Evolutionary conservation across 2,329 filamentous ascomycete species (phyloP).

Genomic region (Fonsecaea pedrosoi): DNA sequence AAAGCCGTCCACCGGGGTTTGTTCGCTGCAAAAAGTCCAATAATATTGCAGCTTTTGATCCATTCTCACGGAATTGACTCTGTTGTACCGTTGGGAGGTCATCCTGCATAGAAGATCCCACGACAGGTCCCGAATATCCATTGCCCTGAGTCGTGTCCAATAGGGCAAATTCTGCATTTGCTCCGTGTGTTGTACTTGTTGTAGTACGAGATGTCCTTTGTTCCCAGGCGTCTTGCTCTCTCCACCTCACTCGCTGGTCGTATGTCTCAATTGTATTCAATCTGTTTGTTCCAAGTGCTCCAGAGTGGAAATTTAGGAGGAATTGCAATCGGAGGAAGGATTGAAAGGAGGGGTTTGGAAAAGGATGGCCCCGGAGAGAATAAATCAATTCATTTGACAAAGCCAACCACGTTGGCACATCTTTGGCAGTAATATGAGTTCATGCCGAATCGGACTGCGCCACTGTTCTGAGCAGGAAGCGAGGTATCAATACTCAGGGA

Average conservation of each 20-base stretch:
- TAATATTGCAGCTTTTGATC: conserved; percentile 7
- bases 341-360: neutral
- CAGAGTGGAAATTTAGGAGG: conserved; percentile 1
- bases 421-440: conserved; percentile 56
- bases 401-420: conserved; percentile 40
- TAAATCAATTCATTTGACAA: conserved; percentile 37
- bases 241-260: conserved; percentile 3
- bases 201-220: conserved; percentile 25
- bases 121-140: conserved; percentile 9
- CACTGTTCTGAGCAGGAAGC: conserved; percentile 43
- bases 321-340: conserved; percentile 7
- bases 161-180: conserved; percentile 2
- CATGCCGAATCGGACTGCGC: conserved; percentile 55
- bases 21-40: neutral
- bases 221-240: conserved; percentile 9
- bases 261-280: conserved; percentile 6
- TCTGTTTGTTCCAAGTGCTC: conserved; percentile 15
- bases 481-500: conserved; percentile 51
- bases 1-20: neutral
- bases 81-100: neutral
- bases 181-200: conserved; percentile 8
- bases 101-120: neutral
- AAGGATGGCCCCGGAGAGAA: neutral
- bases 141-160: conserved; percentile 26
- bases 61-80: neutral